Evolutionary conservation across 495 filamentous ascomycete genomes (phyloP).

Genomic region (Daldinia concentrica): DNA sequence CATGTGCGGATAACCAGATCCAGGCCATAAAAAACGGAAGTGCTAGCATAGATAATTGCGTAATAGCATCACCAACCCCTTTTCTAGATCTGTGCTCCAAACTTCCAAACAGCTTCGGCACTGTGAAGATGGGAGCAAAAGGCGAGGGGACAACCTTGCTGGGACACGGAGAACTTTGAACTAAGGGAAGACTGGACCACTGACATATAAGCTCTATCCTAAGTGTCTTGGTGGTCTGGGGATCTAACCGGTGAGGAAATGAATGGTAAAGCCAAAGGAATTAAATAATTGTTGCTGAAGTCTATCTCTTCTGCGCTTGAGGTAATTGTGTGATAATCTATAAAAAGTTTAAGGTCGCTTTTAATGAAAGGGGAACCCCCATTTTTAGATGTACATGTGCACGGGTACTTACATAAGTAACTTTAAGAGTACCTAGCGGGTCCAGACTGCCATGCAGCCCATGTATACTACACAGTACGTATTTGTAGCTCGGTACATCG

Average conservation of each 20-base stretch:
- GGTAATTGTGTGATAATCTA: no score
- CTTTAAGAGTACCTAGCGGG: no score
- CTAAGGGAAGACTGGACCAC: not conserved
- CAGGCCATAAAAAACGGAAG: conserved; percentile 19
- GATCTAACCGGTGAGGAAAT: not conserved
- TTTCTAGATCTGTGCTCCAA: conserved; percentile 13
- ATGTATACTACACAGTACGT: no score
- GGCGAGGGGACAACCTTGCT: not conserved
- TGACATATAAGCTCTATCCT: not conserved
- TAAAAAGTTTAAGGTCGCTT: no score
- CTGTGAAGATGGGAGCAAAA: not conserved
- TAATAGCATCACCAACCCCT: conserved; percentile 19
- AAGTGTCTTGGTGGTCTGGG: not conserved
- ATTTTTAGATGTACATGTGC: no score
- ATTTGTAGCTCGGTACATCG: no score
- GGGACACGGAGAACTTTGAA: not conserved
- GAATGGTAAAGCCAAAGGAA: no score
- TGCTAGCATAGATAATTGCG: conserved; percentile 28
- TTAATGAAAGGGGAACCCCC: no score
- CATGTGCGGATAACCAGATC: conserved; percentile 39
- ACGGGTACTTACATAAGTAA: no score
- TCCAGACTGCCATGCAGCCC: no score
- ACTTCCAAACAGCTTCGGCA: not conserved
- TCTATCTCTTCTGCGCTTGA: no score
- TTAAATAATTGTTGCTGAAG: no score